phyloP scores from a whole-genome alignment of 495 filamentous ascomycete genomes.

The Aspergillus olivimuriae region DNA sequence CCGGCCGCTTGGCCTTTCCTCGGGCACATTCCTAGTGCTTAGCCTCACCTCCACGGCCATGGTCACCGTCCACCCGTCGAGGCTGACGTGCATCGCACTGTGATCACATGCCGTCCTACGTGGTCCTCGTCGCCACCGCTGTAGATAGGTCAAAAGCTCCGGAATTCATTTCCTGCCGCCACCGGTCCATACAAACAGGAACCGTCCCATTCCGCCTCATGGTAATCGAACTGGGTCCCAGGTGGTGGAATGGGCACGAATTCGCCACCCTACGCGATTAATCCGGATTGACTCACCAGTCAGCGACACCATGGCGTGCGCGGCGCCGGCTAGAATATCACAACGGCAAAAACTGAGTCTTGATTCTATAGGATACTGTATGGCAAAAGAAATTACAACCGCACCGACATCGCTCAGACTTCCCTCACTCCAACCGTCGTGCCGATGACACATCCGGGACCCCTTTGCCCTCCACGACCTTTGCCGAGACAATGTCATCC shows the following conservation, averaged over 20 bases:
- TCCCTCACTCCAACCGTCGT: conserved; percentile 31
- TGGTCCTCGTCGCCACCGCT: neutral
- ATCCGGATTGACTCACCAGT: too few relatives aligned
- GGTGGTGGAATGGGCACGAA: neutral
- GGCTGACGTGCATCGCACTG: neutral
- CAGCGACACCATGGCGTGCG: too few relatives aligned
- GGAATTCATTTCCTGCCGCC: neutral
- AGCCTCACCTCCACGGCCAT: neutral
- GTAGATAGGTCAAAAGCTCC: neutral
- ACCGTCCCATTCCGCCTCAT: neutral
- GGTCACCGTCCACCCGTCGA: neutral
- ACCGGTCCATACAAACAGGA: neutral
- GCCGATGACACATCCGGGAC: conserved; percentile 42
- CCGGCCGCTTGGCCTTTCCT: neutral
- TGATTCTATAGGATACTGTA: neutral
- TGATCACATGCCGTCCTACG: neutral
- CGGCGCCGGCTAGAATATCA: too few relatives aligned
- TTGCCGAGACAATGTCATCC: conserved; percentile 45
- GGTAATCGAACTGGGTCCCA: neutral
- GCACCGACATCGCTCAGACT: neutral
- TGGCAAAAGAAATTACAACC: too few relatives aligned
- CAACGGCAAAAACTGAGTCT: too few relatives aligned
- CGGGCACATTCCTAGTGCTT: neutral
- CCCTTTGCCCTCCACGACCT: conserved; percentile 44
- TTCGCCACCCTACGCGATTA: too few relatives aligned